Evolutionary conservation across 2,329 filamentous ascomycete genomes (phyloP).

Genomic region (Pyricularia sp.): DNA sequence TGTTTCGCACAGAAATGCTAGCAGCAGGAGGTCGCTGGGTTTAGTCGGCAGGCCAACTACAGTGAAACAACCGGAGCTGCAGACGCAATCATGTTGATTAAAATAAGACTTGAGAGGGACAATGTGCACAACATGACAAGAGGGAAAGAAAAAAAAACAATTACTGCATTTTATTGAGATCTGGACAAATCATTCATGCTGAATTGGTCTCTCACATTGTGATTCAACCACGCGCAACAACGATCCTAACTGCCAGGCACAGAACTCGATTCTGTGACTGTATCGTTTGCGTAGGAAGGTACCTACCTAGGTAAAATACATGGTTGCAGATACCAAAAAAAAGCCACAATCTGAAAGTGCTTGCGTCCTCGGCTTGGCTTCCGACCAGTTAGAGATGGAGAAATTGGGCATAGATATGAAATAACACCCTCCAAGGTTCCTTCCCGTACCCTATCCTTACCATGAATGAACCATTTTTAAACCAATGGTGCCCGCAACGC

Average conservation of each 20-base stretch:
- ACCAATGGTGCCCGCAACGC: not conserved
- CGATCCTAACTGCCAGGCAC: not conserved
- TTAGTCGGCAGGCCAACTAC: not conserved
- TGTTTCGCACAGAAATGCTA: not conserved
- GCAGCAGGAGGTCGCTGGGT: not conserved
- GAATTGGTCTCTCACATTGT: not conserved
- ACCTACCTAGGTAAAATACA: not conserved
- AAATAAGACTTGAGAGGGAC: not conserved
- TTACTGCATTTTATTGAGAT: not conserved
- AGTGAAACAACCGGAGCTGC: not conserved
- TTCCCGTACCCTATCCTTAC: not conserved
- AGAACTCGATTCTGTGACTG: not conserved
- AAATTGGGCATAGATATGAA: not conserved
- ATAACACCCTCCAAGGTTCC: too few relatives aligned
- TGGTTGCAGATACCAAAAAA: not conserved
- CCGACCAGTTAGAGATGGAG: not conserved
- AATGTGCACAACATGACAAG: not conserved
- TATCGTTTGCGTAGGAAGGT: not conserved
- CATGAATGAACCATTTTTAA: not conserved
- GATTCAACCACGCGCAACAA: not conserved
- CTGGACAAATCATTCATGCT: not conserved
- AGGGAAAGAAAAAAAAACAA: not conserved
- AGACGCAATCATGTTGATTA: not conserved
- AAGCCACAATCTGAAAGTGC: not conserved
- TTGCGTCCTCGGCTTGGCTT: not conserved